phyloP scores from a whole-genome alignment of 257 asterid genomes.

The Salvia miltiorrhiza region DNA sequence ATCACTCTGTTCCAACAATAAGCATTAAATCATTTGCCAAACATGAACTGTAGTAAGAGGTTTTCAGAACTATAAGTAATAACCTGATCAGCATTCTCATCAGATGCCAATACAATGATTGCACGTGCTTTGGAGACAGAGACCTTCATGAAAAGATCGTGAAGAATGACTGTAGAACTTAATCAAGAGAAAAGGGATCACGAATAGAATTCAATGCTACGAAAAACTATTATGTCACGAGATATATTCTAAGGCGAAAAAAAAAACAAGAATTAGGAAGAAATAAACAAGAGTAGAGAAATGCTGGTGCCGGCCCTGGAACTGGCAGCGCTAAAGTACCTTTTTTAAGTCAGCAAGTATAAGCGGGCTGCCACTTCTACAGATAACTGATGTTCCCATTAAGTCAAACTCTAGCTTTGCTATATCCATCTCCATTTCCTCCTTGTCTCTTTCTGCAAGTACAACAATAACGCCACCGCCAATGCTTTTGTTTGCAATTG shows the following conservation, averaged over 20 bases:
- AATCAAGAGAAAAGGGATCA: constrained; percentile 2
- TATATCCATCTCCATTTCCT: constrained; percentile 96
- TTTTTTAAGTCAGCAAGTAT: constrained; percentile 95
- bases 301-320: constrained; percentile 3
- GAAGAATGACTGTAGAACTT: constrained; percentile 10
- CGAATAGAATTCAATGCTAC: not conserved
- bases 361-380: constrained; percentile 97
- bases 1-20: constrained; percentile 65
- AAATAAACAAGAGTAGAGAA: constrained; percentile 5
- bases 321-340: constrained; percentile 34
- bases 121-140: constrained; percentile 98
- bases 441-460: constrained; percentile 98
- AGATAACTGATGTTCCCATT: constrained; percentile 94
- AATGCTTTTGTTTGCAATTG: constrained; percentile 93
- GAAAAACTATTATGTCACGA: not conserved
- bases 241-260: constrained; percentile 4
- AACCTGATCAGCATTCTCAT: constrained; percentile 99
- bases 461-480: constrained; percentile 97
- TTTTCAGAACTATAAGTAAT: constrained; percentile 12
- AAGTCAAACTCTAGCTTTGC: constrained; percentile 88
- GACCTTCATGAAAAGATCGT: constrained; percentile 47
- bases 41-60: constrained; percentile 5
- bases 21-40: constrained; percentile 17
- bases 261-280: constrained; percentile 3
- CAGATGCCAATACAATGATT: constrained; percentile 90